A percentile compares a stretch with the other conserved stretches of the same genome.
Evolutionary conservation across 2,329 filamentous ascomycete genomes (phyloP).

Genomic region (Elsinoe arachidis): DNA sequence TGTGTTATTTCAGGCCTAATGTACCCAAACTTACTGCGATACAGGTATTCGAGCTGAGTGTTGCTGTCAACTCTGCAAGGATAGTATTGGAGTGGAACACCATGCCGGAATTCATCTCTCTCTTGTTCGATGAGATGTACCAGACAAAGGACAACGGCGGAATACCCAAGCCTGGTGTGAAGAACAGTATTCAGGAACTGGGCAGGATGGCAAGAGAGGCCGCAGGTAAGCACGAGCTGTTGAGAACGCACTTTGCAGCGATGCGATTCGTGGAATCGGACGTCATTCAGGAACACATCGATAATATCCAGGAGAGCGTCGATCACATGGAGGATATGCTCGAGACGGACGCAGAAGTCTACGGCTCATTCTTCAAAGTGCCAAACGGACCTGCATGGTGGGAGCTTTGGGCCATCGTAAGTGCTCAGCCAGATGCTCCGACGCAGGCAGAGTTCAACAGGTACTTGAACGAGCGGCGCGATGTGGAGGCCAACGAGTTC

Average conservation of each 20-base stretch:
- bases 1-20: not conserved
- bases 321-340: not conserved
- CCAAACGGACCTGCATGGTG: not conserved
- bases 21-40: not conserved
- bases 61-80: not conserved
- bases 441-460: not conserved
- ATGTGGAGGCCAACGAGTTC: not conserved
- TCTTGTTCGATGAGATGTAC: not conserved
- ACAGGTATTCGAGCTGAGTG: not conserved
- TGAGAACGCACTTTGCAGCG: not conserved
- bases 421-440: not conserved
- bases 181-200: not conserved
- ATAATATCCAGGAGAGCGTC: not conserved
- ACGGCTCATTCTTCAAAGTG: not conserved
- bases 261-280: not conserved
- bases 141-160: not conserved
- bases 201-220: not conserved
- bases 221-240: not conserved
- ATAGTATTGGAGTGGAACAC: not conserved
- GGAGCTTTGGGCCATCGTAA: not conserved
- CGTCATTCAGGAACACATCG: not conserved
- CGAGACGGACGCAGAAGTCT: not conserved
- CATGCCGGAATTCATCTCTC: not conserved
- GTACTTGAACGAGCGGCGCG: not conserved
- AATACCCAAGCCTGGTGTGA: not conserved